These are phyloP conservation scores for Malus orientalis DNA, from an alignment of 306 rosid species.

Conservation along the genomic window DNA sequence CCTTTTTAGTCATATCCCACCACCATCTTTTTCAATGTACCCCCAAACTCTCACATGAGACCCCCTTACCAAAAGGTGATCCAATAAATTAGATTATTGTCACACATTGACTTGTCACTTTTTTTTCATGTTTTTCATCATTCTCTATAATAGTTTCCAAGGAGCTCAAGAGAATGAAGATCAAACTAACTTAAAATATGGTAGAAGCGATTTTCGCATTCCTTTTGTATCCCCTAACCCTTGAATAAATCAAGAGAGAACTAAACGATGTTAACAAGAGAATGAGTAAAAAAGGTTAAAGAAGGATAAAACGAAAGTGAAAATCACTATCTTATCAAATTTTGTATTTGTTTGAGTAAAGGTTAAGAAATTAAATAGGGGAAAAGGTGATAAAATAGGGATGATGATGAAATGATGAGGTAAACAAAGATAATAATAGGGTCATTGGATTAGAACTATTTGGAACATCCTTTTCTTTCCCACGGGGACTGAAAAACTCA, in stretches of 20 bases:
- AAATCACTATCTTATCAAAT: neutral
- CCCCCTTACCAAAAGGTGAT: slow-evolving; percentile 19
- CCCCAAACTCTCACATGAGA: slow-evolving; percentile 33
- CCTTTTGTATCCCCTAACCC: too few species aligned
- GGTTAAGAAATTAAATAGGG: neutral
- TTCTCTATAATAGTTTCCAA: neutral
- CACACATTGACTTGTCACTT: neutral
- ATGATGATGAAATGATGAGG: neutral
- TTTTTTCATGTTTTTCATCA: neutral
- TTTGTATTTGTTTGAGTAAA: neutral
- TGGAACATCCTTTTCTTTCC: slow-evolving; percentile 26
- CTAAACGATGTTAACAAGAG: neutral
- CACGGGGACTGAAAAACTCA: neutral
- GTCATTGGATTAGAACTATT: slow-evolving; percentile 8
- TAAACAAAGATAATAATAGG: slow-evolving; percentile 6
- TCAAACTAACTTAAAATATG: neutral
- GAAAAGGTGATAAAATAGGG: neutral
- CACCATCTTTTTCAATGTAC: slow-evolving; percentile 28
- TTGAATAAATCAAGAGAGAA: neutral
- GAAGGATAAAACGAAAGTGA: too few species aligned
- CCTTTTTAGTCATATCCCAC: slow-evolving; percentile 32
- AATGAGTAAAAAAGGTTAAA: neutral
- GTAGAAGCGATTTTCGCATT: too few species aligned
- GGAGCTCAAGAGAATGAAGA: neutral
- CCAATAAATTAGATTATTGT: slow-evolving; percentile 6